Base-by-base conservation (phyloP, 768 basidiomycete species). In the Lentinula lateritia region DNA sequence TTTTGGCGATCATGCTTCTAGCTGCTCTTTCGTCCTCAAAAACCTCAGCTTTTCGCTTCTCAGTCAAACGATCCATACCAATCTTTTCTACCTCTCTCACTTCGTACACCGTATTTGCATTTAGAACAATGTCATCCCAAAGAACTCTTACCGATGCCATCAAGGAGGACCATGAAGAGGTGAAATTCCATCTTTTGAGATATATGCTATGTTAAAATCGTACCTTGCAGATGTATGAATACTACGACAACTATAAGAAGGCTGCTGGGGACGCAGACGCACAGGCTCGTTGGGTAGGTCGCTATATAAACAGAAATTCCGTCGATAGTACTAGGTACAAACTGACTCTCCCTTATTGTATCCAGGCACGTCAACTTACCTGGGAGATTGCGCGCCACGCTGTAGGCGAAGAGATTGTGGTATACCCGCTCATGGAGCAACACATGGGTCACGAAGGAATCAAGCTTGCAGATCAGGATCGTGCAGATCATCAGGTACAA, bases 301-400 rank as follows among this genome's bases (percentile, higher is more conserved):
- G 28, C 28, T 28, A 10, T 39, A 39, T 1, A 3, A 39, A 13
- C 38, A 28, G 5, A 10, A n/a, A 20, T 9, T 3, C n/a, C 5
- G 46, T 20, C 10, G n/a, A 18, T 10, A 46, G 3, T 28, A 28
- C 3, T 28, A 28, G 2, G 28, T 2, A 28, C 20, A 7, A 5
- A 7, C 12, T 9, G 18, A 16, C 9, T 1, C 9, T 48, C 8
- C n/a, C 23, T 23, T 20, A 23, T 9, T 20, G 18, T 20, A 48
- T 48, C 18, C 13, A 48, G 46, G 46, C 46, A 12, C 75, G 75
- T 50, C 84, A 85, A 67, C 72, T 87, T 5, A 76, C 72, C 12
- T 87, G 84, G 85, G 84, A 85, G 70, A 74, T 87, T 43, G 85
- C 84, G 1, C 77, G 83, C 0, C 85, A 87, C 62, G 81, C 85